Evolutionary conservation across 1,139 yeast genomes (phyloP).

Genomic region (Yamadazyma diospyri): DNA sequence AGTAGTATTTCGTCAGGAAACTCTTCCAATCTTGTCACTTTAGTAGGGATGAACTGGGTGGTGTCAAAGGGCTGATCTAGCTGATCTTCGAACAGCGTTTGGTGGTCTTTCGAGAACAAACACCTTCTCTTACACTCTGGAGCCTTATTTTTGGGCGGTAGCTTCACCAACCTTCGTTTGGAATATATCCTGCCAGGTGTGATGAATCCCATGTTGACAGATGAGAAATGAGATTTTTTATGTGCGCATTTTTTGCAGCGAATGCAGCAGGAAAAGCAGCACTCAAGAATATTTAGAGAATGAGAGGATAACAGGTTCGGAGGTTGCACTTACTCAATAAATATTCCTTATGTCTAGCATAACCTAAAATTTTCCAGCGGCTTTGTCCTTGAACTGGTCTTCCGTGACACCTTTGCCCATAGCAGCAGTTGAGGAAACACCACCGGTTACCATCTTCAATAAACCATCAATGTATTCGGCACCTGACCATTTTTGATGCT

Average conservation of each 20-base stretch:
- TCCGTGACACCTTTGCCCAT: slow-evolving; percentile 99
- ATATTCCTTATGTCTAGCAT: slow-evolving; percentile 5
- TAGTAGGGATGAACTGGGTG: not conserved
- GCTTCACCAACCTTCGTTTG: not conserved
- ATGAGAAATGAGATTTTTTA: slow-evolving; percentile 15
- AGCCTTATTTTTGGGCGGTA: slow-evolving; percentile 2
- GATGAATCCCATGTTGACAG: slow-evolving; percentile 28
- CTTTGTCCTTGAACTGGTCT: slow-evolving; percentile 72
- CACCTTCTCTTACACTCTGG: not conserved
- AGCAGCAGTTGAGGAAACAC: slow-evolving; percentile 93
- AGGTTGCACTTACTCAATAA: no score
- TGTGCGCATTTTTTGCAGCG: no score
- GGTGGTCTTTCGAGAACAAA: not conserved
- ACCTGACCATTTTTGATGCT: slow-evolving; percentile 99
- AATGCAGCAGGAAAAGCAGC: no score
- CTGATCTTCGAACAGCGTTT: no score
- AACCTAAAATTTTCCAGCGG: slow-evolving; percentile 16
- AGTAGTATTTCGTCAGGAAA: slow-evolving; percentile 33
- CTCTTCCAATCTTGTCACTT: slow-evolving; percentile 10
- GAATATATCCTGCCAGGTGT: slow-evolving; percentile 22
- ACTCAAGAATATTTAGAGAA: no score
- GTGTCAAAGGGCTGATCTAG: no score
- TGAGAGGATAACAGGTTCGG: no score
- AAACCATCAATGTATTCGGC: slow-evolving; percentile 94
- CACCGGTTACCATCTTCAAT: slow-evolving; percentile 89